Evolutionary conservation across 306 rosid genomes (phyloP).

Genomic region (Quillaja saponaria): DNA sequence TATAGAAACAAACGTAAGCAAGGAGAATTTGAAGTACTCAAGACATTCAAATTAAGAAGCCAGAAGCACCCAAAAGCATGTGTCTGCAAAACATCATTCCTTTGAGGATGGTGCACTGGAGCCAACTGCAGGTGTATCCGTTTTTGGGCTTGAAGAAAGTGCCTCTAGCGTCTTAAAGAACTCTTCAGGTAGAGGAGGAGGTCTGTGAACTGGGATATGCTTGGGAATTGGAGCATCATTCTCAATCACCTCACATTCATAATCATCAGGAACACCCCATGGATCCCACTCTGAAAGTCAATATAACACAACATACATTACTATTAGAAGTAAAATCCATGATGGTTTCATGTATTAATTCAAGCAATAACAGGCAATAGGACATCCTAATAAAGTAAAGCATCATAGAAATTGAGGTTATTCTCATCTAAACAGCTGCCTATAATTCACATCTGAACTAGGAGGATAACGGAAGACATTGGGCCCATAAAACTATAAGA

Average conservation of each 20-base stretch:
- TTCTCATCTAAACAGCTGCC: not conserved
- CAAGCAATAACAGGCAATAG: not conserved
- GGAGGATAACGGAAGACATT: not conserved
- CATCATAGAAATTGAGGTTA: not conserved
- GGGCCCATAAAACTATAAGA: too few species aligned
- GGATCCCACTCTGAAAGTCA: conserved; percentile 84
- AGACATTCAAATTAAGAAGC: conserved; percentile 28
- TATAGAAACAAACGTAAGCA: too few species aligned
- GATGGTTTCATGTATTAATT: not conserved
- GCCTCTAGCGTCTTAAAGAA: conserved; percentile 59
- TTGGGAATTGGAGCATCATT: conserved; percentile 86
- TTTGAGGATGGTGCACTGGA: conserved; percentile 51
- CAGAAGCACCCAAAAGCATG: conserved; percentile 25
- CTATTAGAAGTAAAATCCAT: conserved; percentile 3
- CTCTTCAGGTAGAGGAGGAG: conserved; percentile 78
- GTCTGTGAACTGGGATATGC: conserved; percentile 82
- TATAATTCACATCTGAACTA: not conserved
- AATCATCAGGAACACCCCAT: conserved; percentile 89
- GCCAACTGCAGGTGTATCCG: conserved; percentile 36
- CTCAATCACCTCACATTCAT: conserved; percentile 82
- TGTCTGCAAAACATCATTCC: conserved; percentile 35
- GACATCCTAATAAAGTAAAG: not conserved
- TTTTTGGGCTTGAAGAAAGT: conserved; percentile 31
- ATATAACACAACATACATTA: conserved; percentile 17
- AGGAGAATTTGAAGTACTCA: too few species aligned